phyloP scores from a whole-genome alignment of 441 rosid genomes.

The Populus hybrid region DNA sequence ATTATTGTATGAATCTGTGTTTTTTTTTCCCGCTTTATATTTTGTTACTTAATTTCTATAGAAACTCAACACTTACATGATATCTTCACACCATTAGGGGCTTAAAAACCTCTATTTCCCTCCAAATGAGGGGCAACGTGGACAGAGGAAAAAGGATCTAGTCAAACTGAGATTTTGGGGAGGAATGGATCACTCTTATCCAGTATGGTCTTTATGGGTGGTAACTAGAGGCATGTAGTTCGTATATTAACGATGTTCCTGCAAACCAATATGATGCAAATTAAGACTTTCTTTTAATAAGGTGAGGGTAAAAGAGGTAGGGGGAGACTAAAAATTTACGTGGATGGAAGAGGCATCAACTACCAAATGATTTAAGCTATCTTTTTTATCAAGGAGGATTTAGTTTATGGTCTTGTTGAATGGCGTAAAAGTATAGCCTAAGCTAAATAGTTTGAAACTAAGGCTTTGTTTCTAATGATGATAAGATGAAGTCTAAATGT shows the following conservation, averaged over 20 bases:
- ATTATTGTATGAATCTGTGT: not conserved
- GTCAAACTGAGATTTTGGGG: not conserved
- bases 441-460: not conserved
- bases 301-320: not conserved
- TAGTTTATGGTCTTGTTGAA: not conserved
- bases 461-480: not conserved
- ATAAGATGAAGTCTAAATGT: not conserved
- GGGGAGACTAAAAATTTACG: not conserved
- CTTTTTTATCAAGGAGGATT: not conserved
- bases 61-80: not conserved
- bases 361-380: not conserved
- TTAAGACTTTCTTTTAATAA: not conserved
- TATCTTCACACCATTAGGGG: not conserved
- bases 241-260: not conserved
- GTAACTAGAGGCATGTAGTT: not conserved
- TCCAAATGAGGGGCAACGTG: not conserved
- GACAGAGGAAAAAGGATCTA: not conserved
- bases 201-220: not conserved
- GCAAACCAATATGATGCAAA: not conserved
- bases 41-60: not conserved
- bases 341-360: not conserved
- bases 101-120: not conserved
- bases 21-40: not conserved
- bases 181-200: not conserved
- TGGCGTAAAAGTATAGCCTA: not conserved